Evolutionary conservation across 148 eudicot genomes (phyloP), one percentile per base, ranked within the genome.

Genomic region (Vaccinium darrowii): DNA sequence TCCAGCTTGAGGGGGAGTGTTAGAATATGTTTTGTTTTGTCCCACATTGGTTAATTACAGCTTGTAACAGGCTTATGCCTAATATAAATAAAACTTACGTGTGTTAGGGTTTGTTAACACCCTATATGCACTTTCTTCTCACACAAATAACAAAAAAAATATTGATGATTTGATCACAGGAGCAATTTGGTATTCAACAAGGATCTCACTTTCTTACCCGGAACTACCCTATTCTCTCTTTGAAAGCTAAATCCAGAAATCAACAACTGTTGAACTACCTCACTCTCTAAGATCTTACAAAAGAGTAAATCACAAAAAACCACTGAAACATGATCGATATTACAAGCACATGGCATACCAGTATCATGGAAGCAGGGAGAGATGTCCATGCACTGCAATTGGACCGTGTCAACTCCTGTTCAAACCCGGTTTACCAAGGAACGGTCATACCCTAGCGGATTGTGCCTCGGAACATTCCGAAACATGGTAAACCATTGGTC

Each of bases 131-230:
- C n/a, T n/a, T n/a, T n/a, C n/a, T n/a, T n/a, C n/a, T n/a, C n/a
- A n/a, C n/a, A n/a, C n/a, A n/a, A n/a, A n/a, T n/a, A n/a, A n/a
- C n/a, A n/a, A 39, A 39, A 73, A 18, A n/a, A 47, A 47, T 43
- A 43, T 50, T 19, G 79, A 76, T 76, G 79, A 74, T 30, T 74
- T 74, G 39, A 36, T 76, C 57, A 76, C 30, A 21, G 21, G 56
- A 76, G 14, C 54, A 76, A 76, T 76, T 52, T 8, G 1, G 57
- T 19, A 56, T 33, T 54, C 8, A 8, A 16, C 65, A 57, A 18
- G 10, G 27, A 78, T 25, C 60, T 50, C 30, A 3, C 56, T 2
- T 14, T 76, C 16, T 19, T 14, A 30, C 15, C 43, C 18, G 18
- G 43, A 27, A 30, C 43, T 9, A 27, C 74, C 39, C 12, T 69